Base-by-base conservation (phyloP, 371 early-diverging fungal genomes). In the Rhizopus sp. region DNA sequence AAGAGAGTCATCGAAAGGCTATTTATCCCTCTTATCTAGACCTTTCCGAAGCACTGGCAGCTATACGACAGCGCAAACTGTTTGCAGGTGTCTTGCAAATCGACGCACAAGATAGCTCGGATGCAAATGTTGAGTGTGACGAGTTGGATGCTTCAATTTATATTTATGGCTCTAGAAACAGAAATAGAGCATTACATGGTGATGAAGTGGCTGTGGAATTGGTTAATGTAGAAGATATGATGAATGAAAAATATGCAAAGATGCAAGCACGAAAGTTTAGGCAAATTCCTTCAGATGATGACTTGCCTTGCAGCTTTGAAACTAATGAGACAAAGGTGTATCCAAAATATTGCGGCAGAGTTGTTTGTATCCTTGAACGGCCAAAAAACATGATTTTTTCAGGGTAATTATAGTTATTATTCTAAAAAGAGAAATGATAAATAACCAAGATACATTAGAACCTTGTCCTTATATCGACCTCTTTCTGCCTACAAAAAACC, bases 131-230 rank as follows among this genome's bases (percentile, higher is more conserved):
- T 5, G 76, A 79, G 7, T 77, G 75, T 59, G 77, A 77, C 32
- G 59, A 57, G 8, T 41, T 74, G 16, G 63, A 57, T 16, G 65
- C 53, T 3, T 73, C 75, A 41, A 76, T 88, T 10, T 85, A 82
- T 54, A 78, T 91, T 7, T 82, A 74, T 46, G 88, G 88, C 16
- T 75, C 78, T n/a, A 57, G 63, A 10, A 63, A 71, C n/a, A 84
- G 90, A 44, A 93, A 93, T 63, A 81, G 93, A 16, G 90, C 92
- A 0, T 66, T 91, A 23, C 78, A 88, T 30, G 89, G 89, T 12
- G 92, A 93, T 49, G 48, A 75, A 8, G 93, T 93, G 1, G 85
- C 80, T 1, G 71, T 93, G 7, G 63, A 71, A 53, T 51, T 91
- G 5, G 70, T 93, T 6, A 70, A 70, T 38, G 84, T 82, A 0